Conservation (phyloP, 2,329 filamentous ascomycete species). For the Pseudofabraea citricarpa region DNA sequence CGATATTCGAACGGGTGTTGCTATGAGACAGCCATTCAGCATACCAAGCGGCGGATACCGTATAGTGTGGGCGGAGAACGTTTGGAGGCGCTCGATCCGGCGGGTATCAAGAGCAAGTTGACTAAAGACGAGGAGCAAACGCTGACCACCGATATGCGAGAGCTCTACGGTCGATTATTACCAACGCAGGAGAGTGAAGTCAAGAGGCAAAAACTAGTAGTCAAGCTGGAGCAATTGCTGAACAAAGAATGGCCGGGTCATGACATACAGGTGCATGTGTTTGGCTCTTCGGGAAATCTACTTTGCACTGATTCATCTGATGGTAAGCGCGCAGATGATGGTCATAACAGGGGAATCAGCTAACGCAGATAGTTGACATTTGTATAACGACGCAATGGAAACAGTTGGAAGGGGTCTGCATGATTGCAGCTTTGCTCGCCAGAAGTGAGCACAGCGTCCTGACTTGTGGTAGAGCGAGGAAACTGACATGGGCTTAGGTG, state of each 20-base stretch:
- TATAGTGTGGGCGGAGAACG: constrained; percentile 83
- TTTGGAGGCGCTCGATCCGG: constrained; percentile 65
- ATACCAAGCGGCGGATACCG: constrained; percentile 80
- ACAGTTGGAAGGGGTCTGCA: constrained; percentile 83
- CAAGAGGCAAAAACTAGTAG: constrained; percentile 70
- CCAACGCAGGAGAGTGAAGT: constrained; percentile 76
- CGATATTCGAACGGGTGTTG: constrained; percentile 61
- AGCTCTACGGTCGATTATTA: constrained; percentile 79
- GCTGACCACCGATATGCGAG: constrained; percentile 76
- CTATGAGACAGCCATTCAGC: constrained; percentile 81
- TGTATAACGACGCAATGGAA: constrained; percentile 93
- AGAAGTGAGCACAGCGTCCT: constrained; percentile 82
- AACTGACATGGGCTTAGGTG: too few species aligned
- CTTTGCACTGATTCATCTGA: constrained; percentile 95
- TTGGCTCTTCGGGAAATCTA: constrained; percentile 96
- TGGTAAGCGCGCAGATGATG: constrained; percentile 69
- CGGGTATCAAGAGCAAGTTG: constrained; percentile 68
- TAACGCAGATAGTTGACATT: constrained; percentile 92
- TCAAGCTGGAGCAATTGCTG: constrained; percentile 82
- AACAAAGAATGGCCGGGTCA: constrained; percentile 89
- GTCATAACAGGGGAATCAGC: too few species aligned
- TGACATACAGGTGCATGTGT: constrained; percentile 85
- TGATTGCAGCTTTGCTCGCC: constrained; percentile 79
- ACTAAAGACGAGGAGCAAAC: constrained; percentile 68
- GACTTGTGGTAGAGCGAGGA: too few species aligned